phyloP scores from a whole-genome alignment of 2,329 filamentous ascomycete species.

The Pseudocercospora pini-densiflorae region DNA sequence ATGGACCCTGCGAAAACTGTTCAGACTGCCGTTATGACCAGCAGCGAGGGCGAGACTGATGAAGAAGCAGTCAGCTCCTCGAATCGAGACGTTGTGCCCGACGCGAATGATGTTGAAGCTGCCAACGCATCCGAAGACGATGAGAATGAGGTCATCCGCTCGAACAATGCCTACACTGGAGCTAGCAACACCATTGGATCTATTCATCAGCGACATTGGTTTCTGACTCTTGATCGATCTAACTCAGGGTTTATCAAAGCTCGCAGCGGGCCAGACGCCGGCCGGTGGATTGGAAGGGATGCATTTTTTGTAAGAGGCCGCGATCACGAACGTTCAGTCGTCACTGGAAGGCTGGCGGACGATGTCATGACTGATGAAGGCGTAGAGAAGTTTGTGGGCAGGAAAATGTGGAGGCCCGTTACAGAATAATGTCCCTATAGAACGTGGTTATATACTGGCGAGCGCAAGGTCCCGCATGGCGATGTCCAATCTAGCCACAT shows the following conservation, averaged over 20 bases:
- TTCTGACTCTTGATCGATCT: conserved; percentile 63
- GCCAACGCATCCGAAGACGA: conserved; percentile 42
- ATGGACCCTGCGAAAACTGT: conserved; percentile 26
- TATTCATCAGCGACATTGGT: conserved; percentile 71
- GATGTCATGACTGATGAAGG: conserved; percentile 67
- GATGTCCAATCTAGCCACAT: no score
- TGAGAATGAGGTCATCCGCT: conserved; percentile 55
- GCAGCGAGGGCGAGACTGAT: conserved; percentile 29
- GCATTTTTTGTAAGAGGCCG: conserved; percentile 66
- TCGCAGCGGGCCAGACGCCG: conserved; percentile 33
- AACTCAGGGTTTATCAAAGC: conserved; percentile 61
- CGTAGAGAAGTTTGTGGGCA: conserved; percentile 59
- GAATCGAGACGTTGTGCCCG: conserved; percentile 4
- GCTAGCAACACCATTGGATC: conserved; percentile 69
- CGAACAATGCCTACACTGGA: conserved; percentile 69
- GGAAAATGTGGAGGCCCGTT: conserved; percentile 63
- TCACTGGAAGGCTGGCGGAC: conserved; percentile 64
- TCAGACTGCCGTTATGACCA: conserved; percentile 1
- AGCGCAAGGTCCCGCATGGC: no score
- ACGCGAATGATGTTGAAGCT: conserved; percentile 28
- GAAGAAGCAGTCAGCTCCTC: neutral
- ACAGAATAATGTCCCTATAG: neutral
- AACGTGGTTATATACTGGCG: no score
- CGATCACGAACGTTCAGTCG: conserved; percentile 66
- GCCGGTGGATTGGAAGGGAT: conserved; percentile 46